Conservation (phyloP, 2,329 filamentous ascomycete species). For the Arthrobotrys pseudoclavata region DNA sequence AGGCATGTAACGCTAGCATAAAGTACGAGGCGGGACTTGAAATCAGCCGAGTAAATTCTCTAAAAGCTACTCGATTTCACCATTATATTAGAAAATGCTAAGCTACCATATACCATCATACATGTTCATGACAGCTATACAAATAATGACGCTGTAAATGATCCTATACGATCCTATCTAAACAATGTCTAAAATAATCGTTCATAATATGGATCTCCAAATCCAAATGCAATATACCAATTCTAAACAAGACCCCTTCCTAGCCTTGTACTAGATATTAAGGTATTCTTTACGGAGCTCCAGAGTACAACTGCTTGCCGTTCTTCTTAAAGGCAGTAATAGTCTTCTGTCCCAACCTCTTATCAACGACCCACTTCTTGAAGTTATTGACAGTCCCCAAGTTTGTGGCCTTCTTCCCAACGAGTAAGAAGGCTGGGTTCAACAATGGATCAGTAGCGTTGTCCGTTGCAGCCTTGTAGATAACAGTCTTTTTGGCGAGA, state of each 20-base stretch:
- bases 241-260: background rate
- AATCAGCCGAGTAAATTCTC: too few species aligned
- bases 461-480: conserved; percentile 66
- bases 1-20: too few species aligned
- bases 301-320: conserved; percentile 66
- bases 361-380: conserved; percentile 66
- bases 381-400: conserved; percentile 65
- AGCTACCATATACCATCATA: background rate
- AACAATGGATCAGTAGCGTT: conserved; percentile 66
- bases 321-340: conserved; percentile 66
- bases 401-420: conserved; percentile 66
- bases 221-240: background rate
- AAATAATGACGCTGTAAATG: background rate
- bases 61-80: too few species aligned
- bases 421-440: conserved; percentile 68
- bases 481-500: conserved; percentile 65
- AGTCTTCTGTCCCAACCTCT: conserved; percentile 66
- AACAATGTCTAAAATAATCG: background rate
- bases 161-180: background rate
- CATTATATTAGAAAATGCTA: background rate
- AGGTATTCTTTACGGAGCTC: conserved; percentile 63
- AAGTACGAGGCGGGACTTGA: too few species aligned
- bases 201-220: background rate
- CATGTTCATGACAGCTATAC: background rate
- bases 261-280: too few species aligned